Base-by-base conservation (phyloP, 179 eudicot genomes). In the Silene coronaria region DNA sequence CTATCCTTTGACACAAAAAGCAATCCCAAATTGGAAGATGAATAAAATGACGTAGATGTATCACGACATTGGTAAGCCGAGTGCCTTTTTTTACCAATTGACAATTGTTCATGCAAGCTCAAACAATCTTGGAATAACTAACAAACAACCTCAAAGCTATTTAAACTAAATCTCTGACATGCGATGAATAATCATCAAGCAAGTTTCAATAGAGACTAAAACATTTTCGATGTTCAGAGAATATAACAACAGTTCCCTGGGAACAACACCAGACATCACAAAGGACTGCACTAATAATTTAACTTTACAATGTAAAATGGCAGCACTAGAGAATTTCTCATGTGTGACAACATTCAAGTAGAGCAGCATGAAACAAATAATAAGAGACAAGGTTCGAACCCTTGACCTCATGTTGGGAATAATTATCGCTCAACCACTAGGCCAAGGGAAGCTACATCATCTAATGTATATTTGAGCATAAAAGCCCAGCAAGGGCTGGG, bases 61-160 rank as follows among this genome's bases (percentile, higher is more conserved):
- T 57, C 58, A 59, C 32, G 28, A 46, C 5, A 34, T 59, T 42
- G 69, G 69, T 46, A 69, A 58, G 70, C 61, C 78, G 19, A 67
- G 57, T 72, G 63, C 53, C 59, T 68, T n/a, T 55, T 19, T 58
- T 73, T 70, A 61, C 59, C 74, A 67, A 42, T 55, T 55, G 66
- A 28, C 30, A 14, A 71, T 22, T 24, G 24, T 60, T n/a, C 68
- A 64, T 61, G 57, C 48, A 55, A 55, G 66, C 58, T 23, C 51
- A 48, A 28, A 75, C 32, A 74, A 62, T n/a, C 69, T 30, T 63
- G 68, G 68, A 27, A 13, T 42, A 2, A 3, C 67, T 26, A 14
- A 34, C 38, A 7, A 67, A 67, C 11, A 24, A 67, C 16, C 12
- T 23, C 21, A 11, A 36, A 67, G 51, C 51, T 19, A 36, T 36